These are phyloP conservation scores for Tubosaeta brunneosetosa DNA, from an alignment of 768 basidiomycete genomes.

Conservation along the genomic window DNA sequence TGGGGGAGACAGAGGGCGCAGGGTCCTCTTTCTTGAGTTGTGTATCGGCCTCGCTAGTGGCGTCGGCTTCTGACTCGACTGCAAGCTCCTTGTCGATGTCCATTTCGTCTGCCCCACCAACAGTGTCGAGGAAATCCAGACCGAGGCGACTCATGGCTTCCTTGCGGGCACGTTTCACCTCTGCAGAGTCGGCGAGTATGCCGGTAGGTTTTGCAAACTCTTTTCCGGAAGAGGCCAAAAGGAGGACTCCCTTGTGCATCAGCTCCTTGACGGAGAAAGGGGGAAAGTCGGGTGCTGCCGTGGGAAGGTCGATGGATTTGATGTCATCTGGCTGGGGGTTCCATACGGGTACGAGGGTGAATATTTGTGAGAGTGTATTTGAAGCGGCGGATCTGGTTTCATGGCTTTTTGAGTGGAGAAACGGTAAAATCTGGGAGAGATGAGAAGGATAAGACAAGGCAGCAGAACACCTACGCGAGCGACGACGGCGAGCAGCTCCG, in stretches of 20 bases:
- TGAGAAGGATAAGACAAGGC: background rate
- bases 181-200: constrained; percentile 66
- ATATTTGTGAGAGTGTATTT: constrained; percentile 83
- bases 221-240: constrained; percentile 90
- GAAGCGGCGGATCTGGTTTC: constrained; percentile 92
- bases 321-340: constrained; percentile 33
- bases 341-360: constrained; percentile 79
- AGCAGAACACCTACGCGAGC: constrained; percentile 55
- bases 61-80: constrained; percentile 48
- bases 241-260: constrained; percentile 67
- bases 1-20: constrained; percentile 34
- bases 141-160: constrained; percentile 88
- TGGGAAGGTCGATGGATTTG: constrained; percentile 24
- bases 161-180: constrained; percentile 82
- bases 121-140: constrained; percentile 76
- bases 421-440: constrained; percentile 72
- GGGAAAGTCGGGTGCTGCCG: constrained; percentile 54
- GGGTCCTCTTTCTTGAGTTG: constrained; percentile 38
- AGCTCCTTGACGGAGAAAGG: constrained; percentile 74
- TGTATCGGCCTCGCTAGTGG: constrained; percentile 39
- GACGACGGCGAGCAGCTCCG: constrained; percentile 85
- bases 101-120: constrained; percentile 71
- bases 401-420: constrained; percentile 83
- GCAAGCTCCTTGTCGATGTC: constrained; percentile 82
- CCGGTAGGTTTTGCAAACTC: constrained; percentile 78